phyloP scores from a whole-genome alignment of 2,329 filamentous ascomycete genomes.

The Penicillium sp. region DNA sequence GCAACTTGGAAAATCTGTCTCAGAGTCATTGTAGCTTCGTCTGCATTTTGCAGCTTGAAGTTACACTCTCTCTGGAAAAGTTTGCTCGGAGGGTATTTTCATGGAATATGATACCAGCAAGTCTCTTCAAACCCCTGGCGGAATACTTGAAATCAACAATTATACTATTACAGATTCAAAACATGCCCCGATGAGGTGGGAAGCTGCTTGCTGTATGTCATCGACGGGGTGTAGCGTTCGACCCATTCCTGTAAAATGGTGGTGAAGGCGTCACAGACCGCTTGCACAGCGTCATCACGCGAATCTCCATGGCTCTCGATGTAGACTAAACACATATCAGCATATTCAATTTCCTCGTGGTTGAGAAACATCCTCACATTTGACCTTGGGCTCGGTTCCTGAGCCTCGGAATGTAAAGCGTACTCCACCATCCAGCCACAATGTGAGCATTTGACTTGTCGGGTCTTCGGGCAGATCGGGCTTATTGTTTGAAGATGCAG shows the following conservation, averaged over 20 bases:
- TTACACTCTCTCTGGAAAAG: constrained; percentile 7
- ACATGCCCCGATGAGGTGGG: constrained; percentile 44
- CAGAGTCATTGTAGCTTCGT: background rate
- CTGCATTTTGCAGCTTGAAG: constrained; percentile 8
- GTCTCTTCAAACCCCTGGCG: background rate
- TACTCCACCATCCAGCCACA: constrained; percentile 58
- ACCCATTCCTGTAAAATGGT: constrained; percentile 46
- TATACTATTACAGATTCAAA: constrained; percentile 27
- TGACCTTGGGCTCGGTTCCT: constrained; percentile 70
- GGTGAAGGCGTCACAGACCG: constrained; percentile 43
- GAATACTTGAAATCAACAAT: background rate
- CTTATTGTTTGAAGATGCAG: constrained; percentile 54
- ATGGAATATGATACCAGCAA: background rate
- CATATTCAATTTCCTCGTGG: background rate
- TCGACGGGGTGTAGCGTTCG: constrained; percentile 40
- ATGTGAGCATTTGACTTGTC: constrained; percentile 66
- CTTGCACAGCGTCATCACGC: constrained; percentile 38
- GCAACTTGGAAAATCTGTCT: background rate
- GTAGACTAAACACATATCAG: constrained; percentile 36
- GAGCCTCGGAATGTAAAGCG: constrained; percentile 65
- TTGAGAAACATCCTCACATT: constrained; percentile 45
- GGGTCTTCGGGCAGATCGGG: constrained; percentile 62
- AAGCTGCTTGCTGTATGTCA: constrained; percentile 41
- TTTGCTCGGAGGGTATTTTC: constrained; percentile 2
- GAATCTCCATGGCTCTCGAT: constrained; percentile 47